Evolutionary conservation across 2,329 filamentous ascomycete genomes (phyloP), one percentile per base, ranked within the genome.

Genomic region (Ophiocordyceps robertsii): DNA sequence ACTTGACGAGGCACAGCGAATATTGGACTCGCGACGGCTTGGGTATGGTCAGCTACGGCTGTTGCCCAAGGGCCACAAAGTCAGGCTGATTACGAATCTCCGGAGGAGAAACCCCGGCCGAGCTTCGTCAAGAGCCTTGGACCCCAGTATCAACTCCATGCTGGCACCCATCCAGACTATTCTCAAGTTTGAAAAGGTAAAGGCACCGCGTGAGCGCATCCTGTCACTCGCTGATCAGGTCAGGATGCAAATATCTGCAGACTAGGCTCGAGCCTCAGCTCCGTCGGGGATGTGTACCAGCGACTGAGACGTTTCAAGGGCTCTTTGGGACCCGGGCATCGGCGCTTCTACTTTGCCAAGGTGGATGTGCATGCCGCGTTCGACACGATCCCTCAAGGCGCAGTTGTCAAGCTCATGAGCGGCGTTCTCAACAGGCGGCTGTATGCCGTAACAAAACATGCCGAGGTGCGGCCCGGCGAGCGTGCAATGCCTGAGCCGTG

Each of bases 311-410:
- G 49, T 0, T 96, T 94, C 64, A 82, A 82, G 48, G 52, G 61
- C 2, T 60, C 49, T 1, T 57, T 83, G 11, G 60, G 62, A 0
- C 44, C 60, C 2, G 47, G 49, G 0, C 52, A 61, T 0, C 53
- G 56, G 9, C 33, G 61, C 5, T 62, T 95, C 1, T 96, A 84
- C 61, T 94, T 96, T 61, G 89, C 81, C 46, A 98, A 98, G 58
- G 69, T 94, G 12, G 92, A 98, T 55, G 89, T 98, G 17, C 77
- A 85, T 56, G 79, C 86, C 2, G 94, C 90, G 52, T 98, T 95
- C 57, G 92, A 98, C 60, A 95, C 84, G 0, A 95, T 98, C 37
- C 92, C 92, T 0, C 92, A 96, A 57, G 63, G 73, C 24, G 75
- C 77, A 1, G 67, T 96, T 16, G 56, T 95, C 30, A 58, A 68